A percentile compares a stretch with the other conserved stretches of the same genome.
phyloP scores from a whole-genome alignment of 768 basidiomycete genomes.

The Hypsizygus marmoreus region DNA sequence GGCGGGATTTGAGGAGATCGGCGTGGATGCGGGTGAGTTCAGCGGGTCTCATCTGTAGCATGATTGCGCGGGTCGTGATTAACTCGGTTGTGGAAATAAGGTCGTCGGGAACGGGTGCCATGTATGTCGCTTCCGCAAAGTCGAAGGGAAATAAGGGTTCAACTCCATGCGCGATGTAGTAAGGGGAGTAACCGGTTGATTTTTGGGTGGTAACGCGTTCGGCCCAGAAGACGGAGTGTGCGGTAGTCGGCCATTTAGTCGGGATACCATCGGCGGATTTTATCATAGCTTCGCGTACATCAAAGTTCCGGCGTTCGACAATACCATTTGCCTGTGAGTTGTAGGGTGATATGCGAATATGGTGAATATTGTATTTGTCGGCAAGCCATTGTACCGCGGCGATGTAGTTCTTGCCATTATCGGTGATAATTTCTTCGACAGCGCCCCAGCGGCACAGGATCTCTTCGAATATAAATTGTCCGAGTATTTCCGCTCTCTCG shows the following conservation, averaged over 20 bases:
- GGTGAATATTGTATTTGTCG: constrained; percentile 31
- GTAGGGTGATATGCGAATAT: constrained; percentile 43
- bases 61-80: no score
- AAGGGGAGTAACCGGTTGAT: constrained; percentile 34
- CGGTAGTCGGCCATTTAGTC: constrained; percentile 30
- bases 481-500: constrained; percentile 23
- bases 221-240: constrained; percentile 31
- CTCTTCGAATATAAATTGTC: constrained; percentile 27
- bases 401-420: constrained; percentile 35
- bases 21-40: no score
- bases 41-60: no score
- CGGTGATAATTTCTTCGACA: no score
- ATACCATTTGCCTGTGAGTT: constrained; percentile 43
- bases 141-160: constrained; percentile 36
- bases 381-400: constrained; percentile 19
- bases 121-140: constrained; percentile 21
- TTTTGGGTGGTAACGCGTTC: constrained; percentile 31
- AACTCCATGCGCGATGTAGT: constrained; percentile 31
- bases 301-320: constrained; percentile 32
- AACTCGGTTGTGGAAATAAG: constrained; percentile 22
- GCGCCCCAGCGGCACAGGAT: constrained; percentile 41
- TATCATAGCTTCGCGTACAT: constrained; percentile 26
- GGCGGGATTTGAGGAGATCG: no score
- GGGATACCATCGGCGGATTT: constrained; percentile 31
- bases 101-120: no score